Base-by-base conservation (phyloP, 2,329 filamentous ascomycete species). In the Neonectria neomacrospora region DNA sequence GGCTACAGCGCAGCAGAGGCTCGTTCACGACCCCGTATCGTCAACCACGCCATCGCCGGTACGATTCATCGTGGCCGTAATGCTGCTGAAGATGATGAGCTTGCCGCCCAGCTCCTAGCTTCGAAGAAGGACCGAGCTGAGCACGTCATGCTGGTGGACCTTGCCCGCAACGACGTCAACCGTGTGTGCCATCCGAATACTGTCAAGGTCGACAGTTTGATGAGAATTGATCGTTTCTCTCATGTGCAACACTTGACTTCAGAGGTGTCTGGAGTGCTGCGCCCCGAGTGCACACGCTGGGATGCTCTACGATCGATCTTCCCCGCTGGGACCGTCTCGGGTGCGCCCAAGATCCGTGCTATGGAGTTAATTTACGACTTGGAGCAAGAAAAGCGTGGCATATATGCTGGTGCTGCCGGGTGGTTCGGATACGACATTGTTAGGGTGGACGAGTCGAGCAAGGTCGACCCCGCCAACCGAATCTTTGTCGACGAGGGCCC, bases 291-390 rank as follows among this genome's bases (percentile, higher is more conserved):
- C 83, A 95, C 93, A 30, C 88, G 96, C 62, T 99, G 97, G 80
- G 95, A 98, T 76, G 96, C 96, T 10, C 97, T 99, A 82, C 88
- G 95, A 41, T 94, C 92, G 69, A 97, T 99, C 73, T 99, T 99
- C 82, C 96, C 96, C 0, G 96, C 96, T 5, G 96, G 96, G 59
- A 99, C 96, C 0, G 95, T 98, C 30, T 96, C 92, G 18, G 96
- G 96, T 5, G 95, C 96, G 4, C 96, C 96, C 61, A 99, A 99
- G 81, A 94, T 99, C 58, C 89, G 90, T 66, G 96, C 96, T 3
- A 99, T 99, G 96, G 92, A 97, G 80, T 84, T 99, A 65, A 99
- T 99, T 73, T 94, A 92, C 50, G 95, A 98, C 81, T 82, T 98
- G 50, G 96, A 99, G 81, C 83, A 87, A 68, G 96, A 99, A 85